Evolutionary conservation across 2,329 filamentous ascomycete species (phyloP).

Genomic region (Elsinoe perseae): DNA sequence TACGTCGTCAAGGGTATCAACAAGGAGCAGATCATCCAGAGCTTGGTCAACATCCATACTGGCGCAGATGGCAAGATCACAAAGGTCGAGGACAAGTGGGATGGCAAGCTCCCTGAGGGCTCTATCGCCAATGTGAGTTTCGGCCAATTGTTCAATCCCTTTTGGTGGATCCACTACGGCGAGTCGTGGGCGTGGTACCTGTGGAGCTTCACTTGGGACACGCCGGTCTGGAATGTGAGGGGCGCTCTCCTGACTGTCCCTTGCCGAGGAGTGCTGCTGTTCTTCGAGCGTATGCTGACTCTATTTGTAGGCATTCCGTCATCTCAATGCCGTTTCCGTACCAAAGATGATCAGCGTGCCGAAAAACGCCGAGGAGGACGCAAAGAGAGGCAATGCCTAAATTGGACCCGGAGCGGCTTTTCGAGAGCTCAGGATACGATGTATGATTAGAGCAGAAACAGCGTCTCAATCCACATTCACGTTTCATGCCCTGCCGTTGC

Average conservation of each 20-base stretch:
- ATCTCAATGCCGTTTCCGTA: slow-evolving; percentile 45
- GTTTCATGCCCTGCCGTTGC: slow-evolving; percentile 69
- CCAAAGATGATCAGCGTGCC: slow-evolving; percentile 46
- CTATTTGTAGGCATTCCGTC: slow-evolving; percentile 41
- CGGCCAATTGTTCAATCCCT: slow-evolving; percentile 28
- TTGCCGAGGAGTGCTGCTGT: background rate
- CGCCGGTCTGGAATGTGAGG: slow-evolving; percentile 36
- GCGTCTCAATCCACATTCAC: background rate
- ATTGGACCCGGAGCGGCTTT: background rate
- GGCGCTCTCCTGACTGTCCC: slow-evolving; percentile 11
- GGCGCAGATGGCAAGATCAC: slow-evolving; percentile 39
- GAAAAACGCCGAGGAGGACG: slow-evolving; percentile 47
- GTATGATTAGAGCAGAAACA: slow-evolving; percentile 3
- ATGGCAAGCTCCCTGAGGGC: slow-evolving; percentile 46
- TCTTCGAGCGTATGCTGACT: slow-evolving; percentile 25
- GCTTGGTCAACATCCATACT: slow-evolving; percentile 42
- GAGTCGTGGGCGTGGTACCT: slow-evolving; percentile 33
- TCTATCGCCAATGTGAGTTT: slow-evolving; percentile 45
- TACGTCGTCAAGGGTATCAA: slow-evolving; percentile 49
- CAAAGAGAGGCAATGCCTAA: slow-evolving; percentile 37
- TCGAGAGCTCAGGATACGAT: background rate
- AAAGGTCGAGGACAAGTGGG: slow-evolving; percentile 50
- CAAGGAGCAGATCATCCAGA: slow-evolving; percentile 45
- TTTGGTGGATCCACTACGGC: slow-evolving; percentile 35
- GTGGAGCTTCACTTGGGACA: slow-evolving; percentile 36